Percentiles rank a stretch among this genome's conserved stretches.
phyloP scores from a whole-genome alignment of 495 filamentous ascomycete genomes.

The Penicillium malachiteum region DNA sequence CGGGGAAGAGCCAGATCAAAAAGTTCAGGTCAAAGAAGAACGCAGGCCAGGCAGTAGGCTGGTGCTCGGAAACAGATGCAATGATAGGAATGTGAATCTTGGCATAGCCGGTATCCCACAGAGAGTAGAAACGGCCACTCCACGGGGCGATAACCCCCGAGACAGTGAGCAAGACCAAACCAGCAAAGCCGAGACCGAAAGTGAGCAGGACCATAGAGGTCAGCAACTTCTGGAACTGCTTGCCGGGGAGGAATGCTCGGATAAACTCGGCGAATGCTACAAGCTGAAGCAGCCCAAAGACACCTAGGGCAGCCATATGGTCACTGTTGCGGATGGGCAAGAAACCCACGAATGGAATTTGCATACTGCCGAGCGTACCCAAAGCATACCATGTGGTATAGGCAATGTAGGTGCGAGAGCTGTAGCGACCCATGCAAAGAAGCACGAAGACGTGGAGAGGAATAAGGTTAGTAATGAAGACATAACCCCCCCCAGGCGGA shows the following conservation, averaged over 20 bases:
- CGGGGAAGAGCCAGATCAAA: slow-evolving; percentile 98
- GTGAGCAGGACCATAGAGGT: slow-evolving; percentile 76
- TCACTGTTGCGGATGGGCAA: slow-evolving; percentile 94
- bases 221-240: slow-evolving; percentile 87
- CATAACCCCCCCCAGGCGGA: slow-evolving; percentile 99
- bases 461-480: slow-evolving; percentile 98
- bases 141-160: slow-evolving; percentile 93
- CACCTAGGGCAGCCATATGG: slow-evolving; percentile 95
- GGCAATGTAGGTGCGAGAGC: slow-evolving; percentile 88
- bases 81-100: slow-evolving; percentile 99
- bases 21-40: slow-evolving; percentile 99
- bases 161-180: slow-evolving; percentile 77
- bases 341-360: slow-evolving; percentile 99
- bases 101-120: slow-evolving; percentile 98
- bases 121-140: slow-evolving; percentile 98
- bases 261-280: slow-evolving; percentile 92
- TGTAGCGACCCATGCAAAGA: slow-evolving; percentile 95
- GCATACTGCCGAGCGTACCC: slow-evolving; percentile 97
- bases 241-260: slow-evolving; percentile 79
- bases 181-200: slow-evolving; percentile 69
- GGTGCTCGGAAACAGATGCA: slow-evolving; percentile 98
- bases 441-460: slow-evolving; percentile 95
- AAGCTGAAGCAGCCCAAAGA: slow-evolving; percentile 94
- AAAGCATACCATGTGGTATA: slow-evolving; percentile 98
- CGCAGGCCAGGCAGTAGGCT: slow-evolving; percentile 99